These are phyloP conservation scores for Saccharomyces pastorianus DNA, from an alignment of 1,139 yeast species.

Conservation along the genomic window DNA sequence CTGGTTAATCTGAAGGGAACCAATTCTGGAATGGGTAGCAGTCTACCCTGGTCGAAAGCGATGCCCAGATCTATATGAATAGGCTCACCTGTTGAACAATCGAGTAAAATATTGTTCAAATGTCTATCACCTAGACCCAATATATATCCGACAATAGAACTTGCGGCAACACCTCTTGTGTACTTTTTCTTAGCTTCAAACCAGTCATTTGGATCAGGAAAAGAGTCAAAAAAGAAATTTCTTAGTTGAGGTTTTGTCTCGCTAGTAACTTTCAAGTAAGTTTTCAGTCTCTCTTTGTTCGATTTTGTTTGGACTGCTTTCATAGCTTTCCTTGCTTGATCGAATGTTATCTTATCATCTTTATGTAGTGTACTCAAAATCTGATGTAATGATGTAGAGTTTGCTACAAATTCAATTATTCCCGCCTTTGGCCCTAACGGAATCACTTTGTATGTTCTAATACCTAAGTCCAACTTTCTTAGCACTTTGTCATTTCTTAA, in stretches of 20 bases:
- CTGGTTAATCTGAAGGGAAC: constrained; percentile 90
- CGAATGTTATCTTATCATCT: constrained; percentile 42
- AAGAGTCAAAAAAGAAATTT: constrained; percentile 63
- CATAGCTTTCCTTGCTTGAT: constrained; percentile 61
- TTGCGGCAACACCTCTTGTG: constrained; percentile 73
- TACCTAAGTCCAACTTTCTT: constrained; percentile 45
- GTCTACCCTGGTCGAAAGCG: constrained; percentile 87
- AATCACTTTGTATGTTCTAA: constrained; percentile 81
- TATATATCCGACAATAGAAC: constrained; percentile 79
- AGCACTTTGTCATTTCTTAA: constrained; percentile 52
- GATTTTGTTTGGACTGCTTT: constrained; percentile 45
- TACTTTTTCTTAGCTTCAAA: constrained; percentile 55
- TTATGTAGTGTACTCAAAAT: constrained; percentile 53
- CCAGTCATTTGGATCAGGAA: constrained; percentile 65
- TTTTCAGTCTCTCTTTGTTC: constrained; percentile 40
- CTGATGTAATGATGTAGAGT: constrained; percentile 66
- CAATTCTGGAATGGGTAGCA: constrained; percentile 79
- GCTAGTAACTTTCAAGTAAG: constrained; percentile 43
- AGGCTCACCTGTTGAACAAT: constrained; percentile 77
- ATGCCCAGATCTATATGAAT: constrained; percentile 94
- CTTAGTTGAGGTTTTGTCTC: constrained; percentile 61
- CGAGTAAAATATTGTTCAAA: constrained; percentile 81
- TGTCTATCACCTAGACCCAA: constrained; percentile 95
- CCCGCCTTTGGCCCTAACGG: constrained; percentile 89
- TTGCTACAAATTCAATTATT: constrained; percentile 78